Conservation (phyloP, 768 basidiomycete species). For the Trametes cinnabarina region DNA sequence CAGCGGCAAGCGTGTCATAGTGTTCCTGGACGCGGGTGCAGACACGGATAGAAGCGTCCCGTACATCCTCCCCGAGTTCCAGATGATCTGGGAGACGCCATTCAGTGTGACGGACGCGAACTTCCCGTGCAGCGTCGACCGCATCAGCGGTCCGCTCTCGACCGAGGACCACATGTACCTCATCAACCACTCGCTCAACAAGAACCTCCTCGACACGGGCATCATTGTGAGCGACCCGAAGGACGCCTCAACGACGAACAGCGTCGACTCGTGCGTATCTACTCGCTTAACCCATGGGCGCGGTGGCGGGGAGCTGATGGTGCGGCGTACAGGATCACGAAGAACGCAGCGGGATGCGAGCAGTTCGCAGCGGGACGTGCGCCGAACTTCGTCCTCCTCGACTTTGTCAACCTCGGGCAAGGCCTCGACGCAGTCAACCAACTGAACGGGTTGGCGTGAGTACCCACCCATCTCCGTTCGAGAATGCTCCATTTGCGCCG, state of each 20-base stretch:
- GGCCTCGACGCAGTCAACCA: slow-evolving; percentile 42
- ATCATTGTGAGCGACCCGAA: slow-evolving; percentile 30
- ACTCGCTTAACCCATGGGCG: not conserved
- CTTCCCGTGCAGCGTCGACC: slow-evolving; percentile 55
- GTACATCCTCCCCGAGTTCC: slow-evolving; percentile 57
- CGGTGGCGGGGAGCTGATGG: slow-evolving; percentile 33
- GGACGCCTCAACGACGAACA: slow-evolving; percentile 31
- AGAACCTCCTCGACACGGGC: slow-evolving; percentile 31
- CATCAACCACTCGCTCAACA: slow-evolving; percentile 59
- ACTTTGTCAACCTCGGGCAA: slow-evolving; percentile 50
- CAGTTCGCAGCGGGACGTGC: slow-evolving; percentile 43
- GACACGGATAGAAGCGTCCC: slow-evolving; percentile 33
- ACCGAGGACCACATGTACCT: slow-evolving; percentile 53
- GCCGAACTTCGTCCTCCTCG: slow-evolving; percentile 53
- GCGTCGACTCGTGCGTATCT: slow-evolving; percentile 28
- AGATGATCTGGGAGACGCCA: slow-evolving; percentile 61
- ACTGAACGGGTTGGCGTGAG: slow-evolving; percentile 41
- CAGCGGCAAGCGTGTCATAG: slow-evolving; percentile 54
- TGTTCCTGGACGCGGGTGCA: slow-evolving; percentile 58
- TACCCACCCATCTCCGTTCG: not conserved
- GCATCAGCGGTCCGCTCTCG: slow-evolving; percentile 47
- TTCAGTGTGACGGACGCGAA: slow-evolving; percentile 47
- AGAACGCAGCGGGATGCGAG: slow-evolving; percentile 43
- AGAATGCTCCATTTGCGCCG: no score
- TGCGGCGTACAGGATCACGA: slow-evolving; percentile 38